phyloP scores from a whole-genome alignment of 192 early-diverging fungal species.

The Blastocladiella britannica region DNA sequence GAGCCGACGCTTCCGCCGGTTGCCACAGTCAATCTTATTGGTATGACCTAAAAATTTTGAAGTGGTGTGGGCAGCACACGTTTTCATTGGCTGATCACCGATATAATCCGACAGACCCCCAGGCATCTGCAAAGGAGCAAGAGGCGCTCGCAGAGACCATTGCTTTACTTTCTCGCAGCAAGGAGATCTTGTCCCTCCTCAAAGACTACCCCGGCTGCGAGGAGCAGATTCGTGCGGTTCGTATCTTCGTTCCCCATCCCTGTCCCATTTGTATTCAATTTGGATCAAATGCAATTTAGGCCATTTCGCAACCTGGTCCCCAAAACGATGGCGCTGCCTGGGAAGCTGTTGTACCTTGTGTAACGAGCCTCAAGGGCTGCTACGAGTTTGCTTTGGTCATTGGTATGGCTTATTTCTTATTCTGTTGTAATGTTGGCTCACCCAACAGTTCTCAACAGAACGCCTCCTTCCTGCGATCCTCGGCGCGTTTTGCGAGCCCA shows the following conservation, averaged over 20 bases:
- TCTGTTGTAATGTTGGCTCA: not conserved
- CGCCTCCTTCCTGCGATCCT: conserved; percentile 37
- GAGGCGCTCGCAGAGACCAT: not conserved
- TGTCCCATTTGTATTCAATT: not conserved
- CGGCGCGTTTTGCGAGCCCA: conserved; percentile 41
- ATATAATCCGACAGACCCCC: not conserved
- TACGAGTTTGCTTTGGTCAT: conserved; percentile 59
- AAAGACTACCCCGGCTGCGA: not conserved
- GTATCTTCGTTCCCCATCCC: too few relatives aligned
- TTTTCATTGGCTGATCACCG: not conserved
- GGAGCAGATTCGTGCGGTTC: not conserved
- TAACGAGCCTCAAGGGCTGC: conserved; percentile 51
- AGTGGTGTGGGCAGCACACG: too few relatives aligned
- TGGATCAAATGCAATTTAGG: conserved; percentile 15
- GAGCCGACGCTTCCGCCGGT: not conserved
- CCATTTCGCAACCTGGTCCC: conserved; percentile 60
- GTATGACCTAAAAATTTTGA: too few relatives aligned
- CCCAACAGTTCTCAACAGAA: conserved; percentile 19
- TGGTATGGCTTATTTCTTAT: conserved; percentile 22
- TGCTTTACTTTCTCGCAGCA: too few relatives aligned
- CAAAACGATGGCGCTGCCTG: conserved; percentile 79
- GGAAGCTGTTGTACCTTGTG: conserved; percentile 61
- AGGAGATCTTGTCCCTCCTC: not conserved
- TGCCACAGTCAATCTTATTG: not conserved
- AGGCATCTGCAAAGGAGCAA: not conserved